Conservation (phyloP, 352 stramenopile species). For the Globisporangium abappressorium region DNA sequence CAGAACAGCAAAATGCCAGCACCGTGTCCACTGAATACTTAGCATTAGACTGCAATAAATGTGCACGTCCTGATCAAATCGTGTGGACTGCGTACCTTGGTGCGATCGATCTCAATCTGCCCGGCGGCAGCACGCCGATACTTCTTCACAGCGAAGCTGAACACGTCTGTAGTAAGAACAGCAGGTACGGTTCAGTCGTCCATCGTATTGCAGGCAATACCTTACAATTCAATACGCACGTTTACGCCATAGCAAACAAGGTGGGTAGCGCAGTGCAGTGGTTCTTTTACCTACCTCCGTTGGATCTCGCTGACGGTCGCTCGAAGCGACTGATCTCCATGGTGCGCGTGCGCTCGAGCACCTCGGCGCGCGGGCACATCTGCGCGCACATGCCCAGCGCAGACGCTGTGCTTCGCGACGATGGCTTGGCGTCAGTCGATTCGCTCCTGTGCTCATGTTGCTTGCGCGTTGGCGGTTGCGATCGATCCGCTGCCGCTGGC, state of each 20-base stretch:
- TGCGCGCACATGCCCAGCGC: slow-evolving; percentile 23
- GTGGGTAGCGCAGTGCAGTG: not conserved
- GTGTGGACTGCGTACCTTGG: not conserved
- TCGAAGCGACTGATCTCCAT: slow-evolving; percentile 55
- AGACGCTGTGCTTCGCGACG: not conserved
- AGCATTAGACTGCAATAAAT: no score
- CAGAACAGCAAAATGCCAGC: not conserved
- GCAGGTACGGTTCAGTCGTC: not conserved
- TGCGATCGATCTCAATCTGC: slow-evolving; percentile 21
- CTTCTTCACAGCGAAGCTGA: slow-evolving; percentile 37
- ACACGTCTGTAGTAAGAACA: slow-evolving; percentile 14
- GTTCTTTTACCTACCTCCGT: not conserved
- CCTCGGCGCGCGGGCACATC: slow-evolving; percentile 35
- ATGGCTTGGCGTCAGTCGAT: not conserved
- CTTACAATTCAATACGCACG: not conserved
- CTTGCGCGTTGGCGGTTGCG: not conserved
- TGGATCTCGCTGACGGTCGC: not conserved
- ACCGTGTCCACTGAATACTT: no score
- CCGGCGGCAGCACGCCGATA: slow-evolving; percentile 52
- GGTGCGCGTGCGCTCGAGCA: slow-evolving; percentile 26
- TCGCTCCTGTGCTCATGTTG: not conserved
- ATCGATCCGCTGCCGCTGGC: not conserved
- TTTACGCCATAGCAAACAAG: not conserved
- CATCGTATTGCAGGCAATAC: not conserved
- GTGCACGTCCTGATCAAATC: not conserved